A percentile compares a stretch with the other conserved stretches of the same genome.
Evolutionary conservation across 2,329 filamentous ascomycete species (phyloP).

Genomic region (Chaetothyriales sp.): DNA sequence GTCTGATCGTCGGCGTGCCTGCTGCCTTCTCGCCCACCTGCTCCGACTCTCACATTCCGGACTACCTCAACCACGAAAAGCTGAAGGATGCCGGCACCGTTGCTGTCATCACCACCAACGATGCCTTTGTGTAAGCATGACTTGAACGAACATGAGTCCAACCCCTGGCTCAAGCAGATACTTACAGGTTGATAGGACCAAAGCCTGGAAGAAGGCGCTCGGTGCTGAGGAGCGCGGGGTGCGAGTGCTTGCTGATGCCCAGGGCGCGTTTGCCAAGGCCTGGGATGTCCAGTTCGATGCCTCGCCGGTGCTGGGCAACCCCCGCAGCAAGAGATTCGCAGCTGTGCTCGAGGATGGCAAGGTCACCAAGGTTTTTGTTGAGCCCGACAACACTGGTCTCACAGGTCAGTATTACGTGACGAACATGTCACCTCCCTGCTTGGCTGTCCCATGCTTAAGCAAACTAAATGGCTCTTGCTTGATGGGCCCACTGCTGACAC

Average conservation of each 20-base stretch:
- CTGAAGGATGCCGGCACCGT: slow-evolving; percentile 68
- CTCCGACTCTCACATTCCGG: slow-evolving; percentile 61
- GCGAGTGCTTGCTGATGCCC: slow-evolving; percentile 75
- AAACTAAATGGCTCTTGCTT: too few relatives aligned
- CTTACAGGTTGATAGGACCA: slow-evolving; percentile 47
- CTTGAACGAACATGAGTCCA: background rate
- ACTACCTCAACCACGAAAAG: slow-evolving; percentile 59
- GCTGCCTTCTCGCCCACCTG: slow-evolving; percentile 60
- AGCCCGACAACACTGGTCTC: slow-evolving; percentile 76
- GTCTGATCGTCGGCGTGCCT: slow-evolving; percentile 71
- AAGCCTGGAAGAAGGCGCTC: slow-evolving; percentile 68
- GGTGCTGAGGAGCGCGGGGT: slow-evolving; percentile 60
- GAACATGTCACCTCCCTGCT: too few relatives aligned
- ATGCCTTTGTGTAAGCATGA: slow-evolving; percentile 69
- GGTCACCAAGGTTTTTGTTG: slow-evolving; percentile 65
- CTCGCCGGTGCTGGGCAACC: slow-evolving; percentile 62
- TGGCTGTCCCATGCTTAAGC: too few relatives aligned
- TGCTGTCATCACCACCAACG: slow-evolving; percentile 85
- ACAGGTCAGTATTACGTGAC: slow-evolving; percentile 39
- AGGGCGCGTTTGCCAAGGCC: slow-evolving; percentile 63
- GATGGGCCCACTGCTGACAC: slow-evolving; percentile 1
- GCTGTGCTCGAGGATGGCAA: slow-evolving; percentile 71
- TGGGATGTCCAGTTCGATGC: slow-evolving; percentile 73
- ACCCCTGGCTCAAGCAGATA: background rate
- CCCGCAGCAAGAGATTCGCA: slow-evolving; percentile 76